Evolutionary conservation across 2,329 filamentous ascomycete genomes (phyloP).

Genomic region (Sporothrix brunneoviolacea): DNA sequence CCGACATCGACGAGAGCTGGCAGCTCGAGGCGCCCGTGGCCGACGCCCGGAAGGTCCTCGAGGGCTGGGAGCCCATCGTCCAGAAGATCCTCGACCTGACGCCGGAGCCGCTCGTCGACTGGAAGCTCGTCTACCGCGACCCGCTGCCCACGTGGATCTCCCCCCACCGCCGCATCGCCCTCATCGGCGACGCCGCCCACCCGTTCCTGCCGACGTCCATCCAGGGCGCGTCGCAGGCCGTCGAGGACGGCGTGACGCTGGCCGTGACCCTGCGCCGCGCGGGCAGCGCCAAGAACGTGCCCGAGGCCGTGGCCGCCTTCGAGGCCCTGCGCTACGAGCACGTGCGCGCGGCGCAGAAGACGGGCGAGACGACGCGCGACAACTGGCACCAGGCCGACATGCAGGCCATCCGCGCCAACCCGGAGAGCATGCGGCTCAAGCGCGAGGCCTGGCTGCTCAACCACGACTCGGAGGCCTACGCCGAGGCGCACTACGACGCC

Average conservation of each 20-base stretch:
- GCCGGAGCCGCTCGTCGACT: constrained; percentile 33
- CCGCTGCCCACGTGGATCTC: constrained; percentile 37
- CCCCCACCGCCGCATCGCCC: constrained; percentile 31
- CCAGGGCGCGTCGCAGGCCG: constrained; percentile 42
- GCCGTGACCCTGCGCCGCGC: constrained; percentile 26
- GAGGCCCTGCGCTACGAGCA: constrained; percentile 27
- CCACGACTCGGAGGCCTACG: constrained; percentile 26
- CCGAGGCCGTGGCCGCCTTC: constrained; percentile 23
- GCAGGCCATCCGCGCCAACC: constrained; percentile 23
- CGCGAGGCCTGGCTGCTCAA: constrained; percentile 27
- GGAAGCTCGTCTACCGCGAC: constrained; percentile 37
- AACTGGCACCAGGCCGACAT: constrained; percentile 28
- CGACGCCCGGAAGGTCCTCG: constrained; percentile 34
- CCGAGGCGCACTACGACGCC: constrained; percentile 22
- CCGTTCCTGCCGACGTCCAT: constrained; percentile 42
- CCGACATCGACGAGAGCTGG: constrained; percentile 40
- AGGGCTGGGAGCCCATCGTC: constrained; percentile 43
- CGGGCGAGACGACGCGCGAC: constrained; percentile 26
- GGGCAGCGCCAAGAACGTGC: constrained; percentile 15
- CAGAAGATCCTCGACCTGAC: constrained; percentile 37
- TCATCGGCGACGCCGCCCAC: constrained; percentile 46
- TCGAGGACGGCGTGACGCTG: constrained; percentile 43
- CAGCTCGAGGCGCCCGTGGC: constrained; percentile 34
- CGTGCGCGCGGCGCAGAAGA: constrained; percentile 27
- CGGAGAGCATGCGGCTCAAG: constrained; percentile 24